phyloP scores from a whole-genome alignment of 192 early-diverging fungal species.

The Helicostylum pulchrum region DNA sequence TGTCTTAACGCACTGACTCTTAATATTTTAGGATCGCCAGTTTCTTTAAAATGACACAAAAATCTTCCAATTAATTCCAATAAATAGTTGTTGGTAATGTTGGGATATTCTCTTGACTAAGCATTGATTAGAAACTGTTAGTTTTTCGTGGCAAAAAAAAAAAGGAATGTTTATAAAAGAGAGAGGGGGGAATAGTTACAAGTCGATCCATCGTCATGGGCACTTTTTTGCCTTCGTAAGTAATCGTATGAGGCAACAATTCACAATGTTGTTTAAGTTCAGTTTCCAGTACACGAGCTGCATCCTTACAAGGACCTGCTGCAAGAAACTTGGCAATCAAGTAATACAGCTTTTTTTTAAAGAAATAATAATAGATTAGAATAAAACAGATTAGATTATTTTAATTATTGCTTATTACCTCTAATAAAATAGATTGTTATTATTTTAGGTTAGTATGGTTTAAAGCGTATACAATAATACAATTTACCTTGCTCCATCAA shows the following conservation, averaged over 20 bases:
- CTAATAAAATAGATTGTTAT: too few relatives aligned
- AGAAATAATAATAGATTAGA: background rate
- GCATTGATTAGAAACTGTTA: constrained; percentile 20
- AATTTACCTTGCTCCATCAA: too few relatives aligned
- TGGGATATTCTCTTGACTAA: constrained; percentile 28
- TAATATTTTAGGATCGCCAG: constrained; percentile 21
- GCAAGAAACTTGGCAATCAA: constrained; percentile 70
- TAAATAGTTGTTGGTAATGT: constrained; percentile 17
- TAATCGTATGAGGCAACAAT: constrained; percentile 61
- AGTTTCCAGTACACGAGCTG: constrained; percentile 48
- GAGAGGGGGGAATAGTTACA: constrained; percentile 35
- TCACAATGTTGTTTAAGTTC: constrained; percentile 44
- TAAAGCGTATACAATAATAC: too few relatives aligned
- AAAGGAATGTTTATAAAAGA: constrained; percentile 23
- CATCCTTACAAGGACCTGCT: constrained; percentile 50
- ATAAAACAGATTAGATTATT: background rate
- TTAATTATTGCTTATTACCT: too few relatives aligned
- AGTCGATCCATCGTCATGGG: constrained; percentile 54
- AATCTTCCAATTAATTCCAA: constrained; percentile 35
- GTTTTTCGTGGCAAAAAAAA: constrained; percentile 6
- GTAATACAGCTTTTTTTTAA: constrained; percentile 57
- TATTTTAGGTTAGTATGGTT: too few relatives aligned
- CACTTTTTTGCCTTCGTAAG: constrained; percentile 66
- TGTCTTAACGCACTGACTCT: constrained; percentile 27
- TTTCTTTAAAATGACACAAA: constrained; percentile 33